These are phyloP conservation scores for Westerdykella sp. DNA, from an alignment of 2,329 filamentous ascomycete genomes.

Conservation along the genomic window DNA sequence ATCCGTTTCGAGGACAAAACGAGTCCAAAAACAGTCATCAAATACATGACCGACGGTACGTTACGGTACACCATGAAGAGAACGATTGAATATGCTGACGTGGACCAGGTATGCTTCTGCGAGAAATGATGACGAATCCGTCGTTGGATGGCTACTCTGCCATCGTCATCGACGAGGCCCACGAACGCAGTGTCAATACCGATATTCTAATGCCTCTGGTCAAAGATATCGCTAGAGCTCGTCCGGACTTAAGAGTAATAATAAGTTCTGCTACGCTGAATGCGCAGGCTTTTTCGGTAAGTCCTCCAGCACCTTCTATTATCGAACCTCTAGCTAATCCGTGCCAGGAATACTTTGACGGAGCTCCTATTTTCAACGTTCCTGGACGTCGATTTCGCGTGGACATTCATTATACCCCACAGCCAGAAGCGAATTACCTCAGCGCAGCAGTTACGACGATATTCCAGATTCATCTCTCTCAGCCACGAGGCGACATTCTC, in stretches of 20 bases:
- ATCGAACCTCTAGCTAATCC: too few species aligned
- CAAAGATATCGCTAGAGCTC: constrained; percentile 77
- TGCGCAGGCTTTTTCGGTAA: constrained; percentile 72
- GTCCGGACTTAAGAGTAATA: constrained; percentile 80
- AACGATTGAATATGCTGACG: too few species aligned
- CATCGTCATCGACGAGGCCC: constrained; percentile 95
- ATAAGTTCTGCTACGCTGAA: constrained; percentile 95
- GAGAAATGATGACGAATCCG: constrained; percentile 85
- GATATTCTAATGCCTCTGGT: constrained; percentile 84
- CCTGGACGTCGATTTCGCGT: constrained; percentile 85
- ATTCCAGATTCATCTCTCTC: constrained; percentile 89
- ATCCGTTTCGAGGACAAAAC: constrained; percentile 94
- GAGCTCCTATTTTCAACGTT: constrained; percentile 90
- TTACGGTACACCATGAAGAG: too few species aligned
- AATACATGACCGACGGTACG: constrained; percentile 89
- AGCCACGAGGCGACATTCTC: constrained; percentile 76
- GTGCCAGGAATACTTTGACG: constrained; percentile 67
- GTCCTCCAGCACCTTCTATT: too few species aligned
- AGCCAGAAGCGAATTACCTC: constrained; percentile 91
- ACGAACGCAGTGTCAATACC: constrained; percentile 86
- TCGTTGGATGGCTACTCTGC: constrained; percentile 76
- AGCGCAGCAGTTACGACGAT: constrained; percentile 86
- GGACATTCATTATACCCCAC: constrained; percentile 82
- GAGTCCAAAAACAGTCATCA: constrained; percentile 81
- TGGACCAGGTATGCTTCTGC: constrained; percentile 60